phyloP scores from a whole-genome alignment of 495 filamentous ascomycete genomes.

The Neurospora sp. region DNA sequence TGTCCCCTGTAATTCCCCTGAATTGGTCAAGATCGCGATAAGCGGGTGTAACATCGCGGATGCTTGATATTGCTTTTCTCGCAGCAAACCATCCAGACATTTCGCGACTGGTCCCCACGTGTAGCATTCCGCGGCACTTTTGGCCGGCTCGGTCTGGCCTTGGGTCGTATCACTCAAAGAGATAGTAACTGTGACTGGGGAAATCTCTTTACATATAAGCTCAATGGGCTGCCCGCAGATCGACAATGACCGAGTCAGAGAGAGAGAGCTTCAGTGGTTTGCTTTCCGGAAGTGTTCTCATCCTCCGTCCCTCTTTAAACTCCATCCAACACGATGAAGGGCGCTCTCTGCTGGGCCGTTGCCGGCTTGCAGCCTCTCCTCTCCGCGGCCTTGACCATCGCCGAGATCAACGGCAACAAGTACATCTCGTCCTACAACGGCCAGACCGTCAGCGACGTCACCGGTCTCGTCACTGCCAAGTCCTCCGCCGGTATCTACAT shows the following conservation, averaged over 20 bases:
- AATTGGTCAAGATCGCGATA: neutral
- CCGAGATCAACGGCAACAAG: conserved; percentile 50
- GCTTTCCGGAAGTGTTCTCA: neutral
- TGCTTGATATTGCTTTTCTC: neutral
- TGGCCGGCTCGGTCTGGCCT: neutral
- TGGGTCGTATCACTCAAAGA: neutral
- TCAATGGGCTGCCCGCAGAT: neutral
- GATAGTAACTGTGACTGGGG: neutral
- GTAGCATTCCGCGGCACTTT: neutral
- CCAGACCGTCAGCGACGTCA: conserved; percentile 40
- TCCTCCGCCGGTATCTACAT: conserved; percentile 48
- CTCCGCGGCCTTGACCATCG: conserved; percentile 40
- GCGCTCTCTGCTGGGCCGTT: conserved; percentile 7
- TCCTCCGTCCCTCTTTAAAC: neutral
- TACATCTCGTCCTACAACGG: conserved; percentile 46
- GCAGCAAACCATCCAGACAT: neutral
- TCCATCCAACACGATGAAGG: conserved; percentile 11
- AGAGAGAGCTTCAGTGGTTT: neutral
- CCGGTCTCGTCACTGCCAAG: conserved; percentile 51
- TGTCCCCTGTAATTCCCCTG: neutral
- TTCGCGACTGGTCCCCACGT: neutral
- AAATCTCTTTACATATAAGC: neutral
- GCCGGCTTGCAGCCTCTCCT: conserved; percentile 16
- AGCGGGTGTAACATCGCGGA: neutral
- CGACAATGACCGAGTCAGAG: neutral